These are phyloP conservation scores for Fusarium globosum DNA, from an alignment of 2,329 filamentous ascomycete genomes.

Conservation along the genomic window DNA sequence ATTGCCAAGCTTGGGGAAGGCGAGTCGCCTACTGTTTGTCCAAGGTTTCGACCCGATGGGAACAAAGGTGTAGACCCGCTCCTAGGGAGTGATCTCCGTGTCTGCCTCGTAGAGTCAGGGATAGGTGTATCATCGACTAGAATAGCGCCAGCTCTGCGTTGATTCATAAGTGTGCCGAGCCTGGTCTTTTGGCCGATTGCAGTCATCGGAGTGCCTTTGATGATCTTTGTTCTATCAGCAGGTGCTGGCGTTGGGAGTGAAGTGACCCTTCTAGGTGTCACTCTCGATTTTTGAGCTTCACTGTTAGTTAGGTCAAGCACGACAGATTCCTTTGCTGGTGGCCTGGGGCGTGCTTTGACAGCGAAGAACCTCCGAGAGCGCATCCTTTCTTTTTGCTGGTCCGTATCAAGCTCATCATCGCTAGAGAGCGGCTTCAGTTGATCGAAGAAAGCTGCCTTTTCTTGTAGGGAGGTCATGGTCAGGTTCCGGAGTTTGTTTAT, in stretches of 20 bases:
- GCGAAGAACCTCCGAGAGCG: constrained; percentile 47
- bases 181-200: constrained; percentile 35
- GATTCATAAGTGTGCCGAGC: constrained; percentile 29
- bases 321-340: constrained; percentile 6
- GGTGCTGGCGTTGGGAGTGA: constrained; percentile 31
- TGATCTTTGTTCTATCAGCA: constrained; percentile 23
- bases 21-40: constrained; percentile 30
- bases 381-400: constrained; percentile 50
- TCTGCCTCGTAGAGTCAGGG: constrained; percentile 41
- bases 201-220: constrained; percentile 48
- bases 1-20: constrained; percentile 42
- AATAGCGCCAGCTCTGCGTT: constrained; percentile 32
- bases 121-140: constrained; percentile 46
- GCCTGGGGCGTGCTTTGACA: constrained; percentile 9
- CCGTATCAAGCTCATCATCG: constrained; percentile 45
- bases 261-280: constrained; percentile 34
- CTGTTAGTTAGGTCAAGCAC: constrained; percentile 31
- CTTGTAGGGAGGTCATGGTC: constrained; percentile 47
- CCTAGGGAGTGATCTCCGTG: constrained; percentile 32
- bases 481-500: background rate
- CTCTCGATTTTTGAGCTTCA: constrained; percentile 22
- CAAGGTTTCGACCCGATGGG: constrained; percentile 18
- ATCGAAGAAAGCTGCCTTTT: constrained; percentile 61
- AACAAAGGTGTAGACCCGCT: constrained; percentile 49
- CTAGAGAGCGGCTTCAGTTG: constrained; percentile 52